A percentile compares a stretch with the other conserved stretches of the same genome.
Evolutionary conservation across 768 basidiomycete genomes (phyloP).

Genomic region (Tulasnella sp.): DNA sequence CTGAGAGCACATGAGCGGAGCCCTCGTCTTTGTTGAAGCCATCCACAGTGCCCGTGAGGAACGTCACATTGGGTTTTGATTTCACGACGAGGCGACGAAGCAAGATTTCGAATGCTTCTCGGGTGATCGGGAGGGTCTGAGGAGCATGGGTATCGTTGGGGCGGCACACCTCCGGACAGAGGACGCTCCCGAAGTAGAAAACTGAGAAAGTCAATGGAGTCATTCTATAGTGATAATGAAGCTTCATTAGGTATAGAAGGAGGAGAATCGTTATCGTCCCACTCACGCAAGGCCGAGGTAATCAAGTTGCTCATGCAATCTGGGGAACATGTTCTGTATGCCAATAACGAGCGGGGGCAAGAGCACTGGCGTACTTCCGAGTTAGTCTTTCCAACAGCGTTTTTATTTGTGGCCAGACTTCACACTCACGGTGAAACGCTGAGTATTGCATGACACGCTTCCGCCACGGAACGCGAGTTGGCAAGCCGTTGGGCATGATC

Average conservation of each 20-base stretch:
- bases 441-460: slow-evolving; percentile 25
- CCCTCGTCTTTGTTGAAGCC: not conserved
- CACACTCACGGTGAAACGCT: not conserved
- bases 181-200: not conserved
- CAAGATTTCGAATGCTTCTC: not conserved
- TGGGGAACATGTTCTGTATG: slow-evolving; percentile 20
- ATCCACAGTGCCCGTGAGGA: not conserved
- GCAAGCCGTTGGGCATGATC: slow-evolving; percentile 14
- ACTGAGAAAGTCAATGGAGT: not conserved
- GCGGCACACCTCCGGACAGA: not conserved
- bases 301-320: slow-evolving; percentile 19
- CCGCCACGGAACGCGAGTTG: slow-evolving; percentile 19
- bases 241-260: not conserved
- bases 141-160: too few species aligned
- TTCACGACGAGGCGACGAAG: not conserved
- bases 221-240: not conserved
- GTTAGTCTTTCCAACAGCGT: too few species aligned
- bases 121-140: not conserved
- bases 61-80: not conserved
- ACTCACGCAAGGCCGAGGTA: not conserved
- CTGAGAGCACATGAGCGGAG: not conserved
- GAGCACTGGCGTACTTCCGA: slow-evolving; percentile 14
- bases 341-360: slow-evolving; percentile 18
- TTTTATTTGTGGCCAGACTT: not conserved
- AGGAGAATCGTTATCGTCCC: not conserved